Evolutionary conservation across 2,329 filamentous ascomycete genomes (phyloP), one percentile per base, ranked within the genome.

Genomic region (Cytospora leucostoma): DNA sequence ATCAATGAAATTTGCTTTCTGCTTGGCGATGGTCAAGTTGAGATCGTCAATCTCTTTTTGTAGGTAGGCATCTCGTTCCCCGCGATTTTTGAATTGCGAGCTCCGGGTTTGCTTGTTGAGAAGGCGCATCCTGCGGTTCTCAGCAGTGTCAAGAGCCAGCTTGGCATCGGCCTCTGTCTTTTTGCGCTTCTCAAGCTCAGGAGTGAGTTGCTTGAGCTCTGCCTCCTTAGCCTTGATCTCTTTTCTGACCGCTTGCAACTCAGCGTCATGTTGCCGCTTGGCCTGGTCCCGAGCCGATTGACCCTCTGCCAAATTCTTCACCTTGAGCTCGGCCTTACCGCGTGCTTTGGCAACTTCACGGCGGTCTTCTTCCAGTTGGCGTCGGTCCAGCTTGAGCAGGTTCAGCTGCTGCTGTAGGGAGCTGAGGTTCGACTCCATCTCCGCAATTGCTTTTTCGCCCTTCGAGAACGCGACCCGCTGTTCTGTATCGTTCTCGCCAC

Each of bases 71-170:
- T 99, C 94, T 51, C 96, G 88, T 73, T 98, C 92, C 10, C 86
- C 84, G 79, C 97, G 97, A 74, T 87, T 96, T 72, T 84, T 90
- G 76, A 97, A 99, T 66, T 92, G 90, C 19, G 90, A 89, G 68
- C 90, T 93, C 53, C 94, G 89, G 51, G 90, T 92, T 76, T 99
- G 94, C 75, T 99, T 99, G 57, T 91, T 91, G 72, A 96, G 92
- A 8, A 99, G 84, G 44, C 93, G 88, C 67, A 90, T 87, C 50
- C 91, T 84, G 6, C 85, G 84, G 8, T 88, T 88, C 70, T 96
- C 90, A 0, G 90, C 90, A 56, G 90, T 82, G 54, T 93, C 89
- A 12, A 98, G 82, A 64, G 90, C 86, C 61, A 88, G 81, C 70
- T 88, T 89, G 34, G 91, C 80, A 17, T 85, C 83, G 17, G 84